phyloP scores from a whole-genome alignment of 495 filamentous ascomycete genomes.

The Venustampulla echinocandica region DNA sequence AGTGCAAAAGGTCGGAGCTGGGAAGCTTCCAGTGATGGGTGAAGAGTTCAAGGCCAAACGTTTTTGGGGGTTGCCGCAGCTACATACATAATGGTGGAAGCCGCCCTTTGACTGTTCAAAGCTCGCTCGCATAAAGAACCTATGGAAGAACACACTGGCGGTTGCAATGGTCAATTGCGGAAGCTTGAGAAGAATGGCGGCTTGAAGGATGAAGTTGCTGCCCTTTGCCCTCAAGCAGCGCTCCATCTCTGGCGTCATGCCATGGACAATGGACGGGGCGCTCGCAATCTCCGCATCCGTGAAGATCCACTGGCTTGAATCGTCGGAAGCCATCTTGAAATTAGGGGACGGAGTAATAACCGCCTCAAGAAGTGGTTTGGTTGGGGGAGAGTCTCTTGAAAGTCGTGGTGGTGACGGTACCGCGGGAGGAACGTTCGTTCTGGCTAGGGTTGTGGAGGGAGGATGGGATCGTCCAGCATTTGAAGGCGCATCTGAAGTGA shows the following conservation, averaged over 20 bases:
- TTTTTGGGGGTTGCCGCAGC: background rate
- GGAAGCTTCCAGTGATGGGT: constrained; percentile 8
- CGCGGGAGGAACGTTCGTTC: constrained; percentile 38
- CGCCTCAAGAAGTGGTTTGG: constrained; percentile 30
- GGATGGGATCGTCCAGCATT: constrained; percentile 24
- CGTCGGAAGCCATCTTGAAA: constrained; percentile 21
- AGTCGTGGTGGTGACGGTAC: constrained; percentile 43
- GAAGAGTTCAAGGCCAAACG: background rate
- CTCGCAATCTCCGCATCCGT: constrained; percentile 70
- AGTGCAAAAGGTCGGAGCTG: constrained; percentile 10
- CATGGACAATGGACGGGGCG: constrained; percentile 78
- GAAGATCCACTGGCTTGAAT: constrained; percentile 76
- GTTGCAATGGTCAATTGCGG: constrained; percentile 87
- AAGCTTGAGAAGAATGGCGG: constrained; percentile 85
- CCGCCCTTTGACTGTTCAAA: constrained; percentile 62
- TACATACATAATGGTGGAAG: constrained; percentile 74
- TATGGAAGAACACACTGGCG: constrained; percentile 88
- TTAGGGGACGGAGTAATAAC: constrained; percentile 9
- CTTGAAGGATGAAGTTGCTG: constrained; percentile 91
- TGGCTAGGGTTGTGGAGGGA: constrained; percentile 38
- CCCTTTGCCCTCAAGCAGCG: constrained; percentile 74
- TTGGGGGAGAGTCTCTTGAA: constrained; percentile 41
- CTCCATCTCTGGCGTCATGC: constrained; percentile 66
- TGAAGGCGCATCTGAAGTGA: constrained; percentile 32
- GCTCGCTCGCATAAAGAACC: constrained; percentile 84